Evolutionary conservation across 768 basidiomycete genomes (phyloP), one percentile per base, ranked within the genome.

Genomic region (Naganishia antarctica): DNA sequence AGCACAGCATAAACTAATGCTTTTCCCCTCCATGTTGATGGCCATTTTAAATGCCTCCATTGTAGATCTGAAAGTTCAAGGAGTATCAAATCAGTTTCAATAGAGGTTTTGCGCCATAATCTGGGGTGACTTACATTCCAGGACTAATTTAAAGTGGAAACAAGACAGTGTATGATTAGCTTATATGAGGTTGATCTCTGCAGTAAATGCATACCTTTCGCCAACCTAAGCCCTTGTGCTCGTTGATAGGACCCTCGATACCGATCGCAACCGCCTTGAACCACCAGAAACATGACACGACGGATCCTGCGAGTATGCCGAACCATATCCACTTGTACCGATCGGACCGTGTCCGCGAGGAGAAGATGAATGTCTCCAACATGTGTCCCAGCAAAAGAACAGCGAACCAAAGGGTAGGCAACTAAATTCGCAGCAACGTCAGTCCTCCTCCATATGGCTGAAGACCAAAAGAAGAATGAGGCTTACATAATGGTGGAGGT

Each of bases 351-450:
- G 57, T 62, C 0, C 67, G 60, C 9, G 90, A 85, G 2, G 84
- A 84, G 80, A 99, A 97, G 70, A 98, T 80, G 78, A 91, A 89
- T 76, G 96, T 91, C 78, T 99, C 93, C 66, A 94, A 81, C 62
- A 98, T 76, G 75, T 96, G 91, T 0, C 87, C 89, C 47, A 87
- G 80, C 88, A 94, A 91, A 59, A 98, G 79, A 50, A 98, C 90
- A 25, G 92, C 83, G 79, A 99, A 99, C 81, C 92, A 98, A n/a
- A 97, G 81, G 0, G 94, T 92, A 5, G 94, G 94, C 11, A 98
- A 85, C 89, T 92, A 57, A 37, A 15, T 37, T 7, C 34, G 34
- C 34, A 37, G 34, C 34, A 15, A 7, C 15, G 34, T 37, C 7
- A 37, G 34, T 15, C 7, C 15, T 7, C 15, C 7, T 7, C 15